A percentile compares a stretch with the other conserved stretches of the same genome.
Conservation (phyloP, 805 yeast genomes). For the Cyberlindnera japonica region DNA sequence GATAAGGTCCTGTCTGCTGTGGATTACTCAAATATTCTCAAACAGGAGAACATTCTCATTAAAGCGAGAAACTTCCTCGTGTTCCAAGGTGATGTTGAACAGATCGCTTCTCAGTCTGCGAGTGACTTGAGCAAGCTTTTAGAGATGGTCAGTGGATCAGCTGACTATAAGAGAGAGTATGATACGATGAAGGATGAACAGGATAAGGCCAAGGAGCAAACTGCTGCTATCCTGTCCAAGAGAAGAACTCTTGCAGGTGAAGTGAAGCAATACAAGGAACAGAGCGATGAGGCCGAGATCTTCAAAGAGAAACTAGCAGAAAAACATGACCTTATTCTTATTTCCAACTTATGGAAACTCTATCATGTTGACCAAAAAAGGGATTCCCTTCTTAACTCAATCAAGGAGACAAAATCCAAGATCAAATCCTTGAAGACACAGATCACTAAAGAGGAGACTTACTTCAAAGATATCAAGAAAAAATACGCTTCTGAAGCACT, state of each 20-base stretch:
- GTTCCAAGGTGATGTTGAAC: constrained; percentile 96
- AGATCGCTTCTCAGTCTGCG: constrained; percentile 84
- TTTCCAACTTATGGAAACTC: constrained; percentile 58
- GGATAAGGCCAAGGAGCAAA: constrained; percentile 59
- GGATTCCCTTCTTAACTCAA: constrained; percentile 22
- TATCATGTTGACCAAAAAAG: constrained; percentile 51
- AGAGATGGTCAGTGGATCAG: constrained; percentile 83
- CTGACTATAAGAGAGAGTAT: constrained; percentile 62
- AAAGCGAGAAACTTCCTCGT: constrained; percentile 90
- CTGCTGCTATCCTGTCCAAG: constrained; percentile 61
- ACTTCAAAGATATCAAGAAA: constrained; percentile 36
- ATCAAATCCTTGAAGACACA: constrained; percentile 32
- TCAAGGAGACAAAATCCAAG: constrained; percentile 26
- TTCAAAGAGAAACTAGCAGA: constrained; percentile 55
- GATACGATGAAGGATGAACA: constrained; percentile 58
- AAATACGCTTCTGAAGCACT: constrained; percentile 46
- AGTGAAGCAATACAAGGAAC: constrained; percentile 72
- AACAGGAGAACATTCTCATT: constrained; percentile 75
- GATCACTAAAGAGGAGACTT: constrained; percentile 34
- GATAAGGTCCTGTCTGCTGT: constrained; percentile 54
- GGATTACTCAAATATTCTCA: constrained; percentile 63
- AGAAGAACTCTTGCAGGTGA: constrained; percentile 71
- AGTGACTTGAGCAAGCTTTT: constrained; percentile 66
- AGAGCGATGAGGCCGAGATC: constrained; percentile 64
- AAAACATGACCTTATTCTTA: constrained; percentile 42